phyloP scores from a whole-genome alignment of 169 alveolate genomes.

The Cryptosporidium felis region DNA sequence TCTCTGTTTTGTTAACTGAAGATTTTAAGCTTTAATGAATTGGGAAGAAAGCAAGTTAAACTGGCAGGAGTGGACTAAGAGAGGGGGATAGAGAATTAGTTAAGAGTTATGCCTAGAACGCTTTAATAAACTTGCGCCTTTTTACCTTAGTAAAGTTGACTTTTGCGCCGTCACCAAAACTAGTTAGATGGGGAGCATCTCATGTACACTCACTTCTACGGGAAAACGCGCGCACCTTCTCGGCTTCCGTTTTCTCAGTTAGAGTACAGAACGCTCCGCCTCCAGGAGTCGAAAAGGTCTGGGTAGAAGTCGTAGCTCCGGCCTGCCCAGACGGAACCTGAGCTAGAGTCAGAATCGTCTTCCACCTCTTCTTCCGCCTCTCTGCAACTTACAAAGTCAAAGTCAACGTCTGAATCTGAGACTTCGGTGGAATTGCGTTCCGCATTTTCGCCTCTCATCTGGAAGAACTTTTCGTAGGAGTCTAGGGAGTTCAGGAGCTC shows the following conservation, averaged over 20 bases:
- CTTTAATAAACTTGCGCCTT: too few relatives aligned
- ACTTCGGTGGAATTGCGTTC: not conserved
- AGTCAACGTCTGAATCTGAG: not conserved
- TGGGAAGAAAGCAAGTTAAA: too few relatives aligned
- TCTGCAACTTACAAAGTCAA: too few relatives aligned
- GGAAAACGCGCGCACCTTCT: too few relatives aligned
- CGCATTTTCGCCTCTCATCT: not conserved
- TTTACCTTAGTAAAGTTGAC: too few relatives aligned
- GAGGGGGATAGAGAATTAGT: too few relatives aligned
- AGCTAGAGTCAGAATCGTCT: not conserved
- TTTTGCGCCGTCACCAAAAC: not conserved
- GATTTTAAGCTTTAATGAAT: too few relatives aligned
- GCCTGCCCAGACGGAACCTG: not conserved
- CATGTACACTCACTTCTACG: not conserved
- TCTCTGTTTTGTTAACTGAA: too few relatives aligned
- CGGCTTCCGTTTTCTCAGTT: too few relatives aligned
- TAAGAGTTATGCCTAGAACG: too few relatives aligned
- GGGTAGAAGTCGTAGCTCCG: conserved; percentile 32
- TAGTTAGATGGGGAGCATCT: not conserved
- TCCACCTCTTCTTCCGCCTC: not conserved
- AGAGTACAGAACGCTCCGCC: not conserved
- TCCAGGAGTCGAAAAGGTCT: conserved; percentile 62
- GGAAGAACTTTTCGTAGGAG: conserved; percentile 1
- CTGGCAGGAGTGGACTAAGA: too few relatives aligned
- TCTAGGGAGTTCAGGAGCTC: not conserved